These are phyloP conservation scores for Paspalum vaginatum DNA, from an alignment of 176 grass and related monocot genomes.

Conservation along the genomic window DNA sequence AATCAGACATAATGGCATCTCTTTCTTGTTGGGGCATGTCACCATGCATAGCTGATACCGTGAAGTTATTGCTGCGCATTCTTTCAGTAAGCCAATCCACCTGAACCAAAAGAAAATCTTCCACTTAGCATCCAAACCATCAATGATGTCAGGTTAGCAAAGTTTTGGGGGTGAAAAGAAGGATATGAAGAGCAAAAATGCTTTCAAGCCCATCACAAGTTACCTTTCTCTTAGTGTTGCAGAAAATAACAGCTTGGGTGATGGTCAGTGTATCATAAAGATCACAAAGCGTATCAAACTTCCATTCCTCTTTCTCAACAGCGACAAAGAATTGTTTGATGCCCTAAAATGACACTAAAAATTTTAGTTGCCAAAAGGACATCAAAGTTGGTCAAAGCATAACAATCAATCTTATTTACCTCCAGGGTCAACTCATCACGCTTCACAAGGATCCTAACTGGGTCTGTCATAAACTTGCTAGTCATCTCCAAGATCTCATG, in stretches of 20 bases:
- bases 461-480: slow-evolving; percentile 93
- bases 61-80: slow-evolving; percentile 98
- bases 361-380: neutral
- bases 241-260: slow-evolving; percentile 98
- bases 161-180: neutral
- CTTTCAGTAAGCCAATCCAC: slow-evolving; percentile 96
- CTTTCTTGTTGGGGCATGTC: slow-evolving; percentile 98
- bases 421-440: slow-evolving; percentile 97
- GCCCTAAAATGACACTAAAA: slow-evolving; percentile 49
- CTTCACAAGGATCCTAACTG: slow-evolving; percentile 90
- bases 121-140: slow-evolving; percentile 16
- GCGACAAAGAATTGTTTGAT: slow-evolving; percentile 99
- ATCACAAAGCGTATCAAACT: slow-evolving; percentile 96
- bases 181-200: neutral
- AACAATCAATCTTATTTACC: slow-evolving; percentile 51
- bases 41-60: slow-evolving; percentile 87
- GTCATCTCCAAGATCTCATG: slow-evolving; percentile 97
- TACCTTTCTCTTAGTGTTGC: slow-evolving; percentile 96
- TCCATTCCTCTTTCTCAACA: slow-evolving; percentile 98
- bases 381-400: slow-evolving; percentile 20
- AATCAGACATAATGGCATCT: slow-evolving; percentile 88
- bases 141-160: neutral
- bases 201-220: neutral
- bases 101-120: slow-evolving; percentile 43
- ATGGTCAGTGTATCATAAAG: slow-evolving; percentile 96